A percentile compares a stretch with the other conserved stretches of the same genome.
Conservation (phyloP, 805 yeast genomes). For the Nakazawaea populi region DNA sequence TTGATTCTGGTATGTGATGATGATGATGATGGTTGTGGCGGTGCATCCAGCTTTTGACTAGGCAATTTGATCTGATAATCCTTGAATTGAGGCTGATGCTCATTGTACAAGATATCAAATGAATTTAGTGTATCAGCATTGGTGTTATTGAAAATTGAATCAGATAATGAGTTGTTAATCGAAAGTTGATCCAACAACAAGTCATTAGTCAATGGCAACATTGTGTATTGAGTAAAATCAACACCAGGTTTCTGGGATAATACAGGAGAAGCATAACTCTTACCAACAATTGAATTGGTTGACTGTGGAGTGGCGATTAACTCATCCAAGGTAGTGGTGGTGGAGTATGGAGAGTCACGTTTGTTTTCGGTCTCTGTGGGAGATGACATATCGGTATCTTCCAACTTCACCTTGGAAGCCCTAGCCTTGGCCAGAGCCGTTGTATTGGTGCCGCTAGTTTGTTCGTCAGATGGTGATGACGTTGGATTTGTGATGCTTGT, state of each 20-base stretch:
- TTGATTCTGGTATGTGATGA: neutral
- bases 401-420: neutral
- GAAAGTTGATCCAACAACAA: constrained; percentile 2
- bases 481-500: constrained; percentile 28
- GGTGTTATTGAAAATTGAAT: neutral
- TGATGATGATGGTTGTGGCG: neutral
- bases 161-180: neutral
- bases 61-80: neutral
- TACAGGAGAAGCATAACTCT: constrained; percentile 3
- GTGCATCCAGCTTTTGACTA: neutral
- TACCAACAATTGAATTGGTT: neutral
- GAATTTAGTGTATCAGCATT: neutral
- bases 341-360: constrained; percentile 7
- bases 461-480: constrained; percentile 7
- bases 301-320: constrained; percentile 5
- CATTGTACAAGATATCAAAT: constrained; percentile 1
- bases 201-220: neutral
- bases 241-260: neutral
- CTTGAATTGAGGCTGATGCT: neutral
- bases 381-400: constrained; percentile 52
- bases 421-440: neutral
- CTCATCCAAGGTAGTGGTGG: constrained; percentile 2
- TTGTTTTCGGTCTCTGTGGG: constrained; percentile 47
- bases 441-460: constrained; percentile 2
- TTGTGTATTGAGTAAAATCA: neutral